Conservation (phyloP, 805 yeast genomes). For the Ogataea glucozyma region DNA sequence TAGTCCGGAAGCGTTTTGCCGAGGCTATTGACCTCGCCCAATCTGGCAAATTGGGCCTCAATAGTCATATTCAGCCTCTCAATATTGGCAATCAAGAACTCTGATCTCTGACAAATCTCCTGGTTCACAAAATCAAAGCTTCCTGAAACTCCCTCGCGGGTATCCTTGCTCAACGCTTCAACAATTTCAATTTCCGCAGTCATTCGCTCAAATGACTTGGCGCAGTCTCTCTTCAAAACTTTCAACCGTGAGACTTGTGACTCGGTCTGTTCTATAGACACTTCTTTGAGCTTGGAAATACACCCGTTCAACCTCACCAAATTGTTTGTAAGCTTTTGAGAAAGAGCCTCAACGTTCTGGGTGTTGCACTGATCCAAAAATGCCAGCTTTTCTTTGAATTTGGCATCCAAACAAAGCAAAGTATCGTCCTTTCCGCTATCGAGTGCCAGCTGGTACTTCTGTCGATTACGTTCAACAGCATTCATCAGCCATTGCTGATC, state of each 20-base stretch:
- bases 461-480: neutral
- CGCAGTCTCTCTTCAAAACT: neutral
- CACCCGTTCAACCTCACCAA: slow-evolving; percentile 5
- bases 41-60: neutral
- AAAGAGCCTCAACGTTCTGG: slow-evolving; percentile 4
- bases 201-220: neutral
- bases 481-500: neutral
- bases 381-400: neutral
- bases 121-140: neutral
- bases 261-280: neutral
- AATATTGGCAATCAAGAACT: neutral
- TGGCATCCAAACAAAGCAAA: slow-evolving; percentile 3
- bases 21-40: neutral
- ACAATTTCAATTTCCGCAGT: neutral
- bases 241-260: neutral
- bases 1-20: slow-evolving; percentile 1
- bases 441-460: neutral
- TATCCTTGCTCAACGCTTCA: no score
- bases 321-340: slow-evolving; percentile 7
- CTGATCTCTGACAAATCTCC: neutral
- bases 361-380: neutral
- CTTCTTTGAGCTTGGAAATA: slow-evolving; percentile 1
- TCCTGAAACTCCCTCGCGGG: neutral
- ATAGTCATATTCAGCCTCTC: neutral
- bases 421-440: neutral